These are phyloP conservation scores for Tylopilus orsonianus DNA, from an alignment of 1,284 basidiomycete species.

Conservation along the genomic window DNA sequence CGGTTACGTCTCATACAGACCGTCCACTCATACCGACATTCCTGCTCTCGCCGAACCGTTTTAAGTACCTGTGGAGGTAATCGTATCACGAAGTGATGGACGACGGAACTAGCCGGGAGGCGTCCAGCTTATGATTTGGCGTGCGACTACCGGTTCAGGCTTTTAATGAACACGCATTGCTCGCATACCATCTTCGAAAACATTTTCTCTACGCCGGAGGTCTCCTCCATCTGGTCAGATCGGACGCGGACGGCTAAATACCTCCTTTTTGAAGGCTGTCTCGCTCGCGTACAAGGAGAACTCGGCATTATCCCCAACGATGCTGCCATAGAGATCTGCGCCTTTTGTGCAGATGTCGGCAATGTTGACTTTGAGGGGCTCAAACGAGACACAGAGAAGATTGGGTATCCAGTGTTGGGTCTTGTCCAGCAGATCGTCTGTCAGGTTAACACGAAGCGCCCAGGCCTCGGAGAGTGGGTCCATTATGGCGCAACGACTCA, in stretches of 20 bases:
- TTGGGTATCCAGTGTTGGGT: conserved; percentile 45
- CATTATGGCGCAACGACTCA: conserved; percentile 50
- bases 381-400: conserved; percentile 39
- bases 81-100: no score
- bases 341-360: conserved; percentile 35
- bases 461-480: conserved; percentile 43
- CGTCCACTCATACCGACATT: no score
- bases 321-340: conserved; percentile 36
- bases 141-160: no score
- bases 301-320: conserved; percentile 40
- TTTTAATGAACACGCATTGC: conserved; percentile 12
- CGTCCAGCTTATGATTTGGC: no score
- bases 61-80: no score
- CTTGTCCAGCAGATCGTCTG: conserved; percentile 43
- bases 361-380: conserved; percentile 40
- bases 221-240: conserved; percentile 43
- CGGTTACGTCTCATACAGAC: no score
- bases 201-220: conserved; percentile 40
- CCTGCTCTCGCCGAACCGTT: no score
- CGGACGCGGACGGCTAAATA: conserved; percentile 38
- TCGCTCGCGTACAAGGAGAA: conserved; percentile 39
- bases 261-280: conserved; percentile 40
- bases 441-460: conserved; percentile 34
- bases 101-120: no score
- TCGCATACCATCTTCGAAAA: conserved; percentile 36